Conservation (phyloP, 2,329 filamentous ascomycete species). For the Xylaria sp. region DNA sequence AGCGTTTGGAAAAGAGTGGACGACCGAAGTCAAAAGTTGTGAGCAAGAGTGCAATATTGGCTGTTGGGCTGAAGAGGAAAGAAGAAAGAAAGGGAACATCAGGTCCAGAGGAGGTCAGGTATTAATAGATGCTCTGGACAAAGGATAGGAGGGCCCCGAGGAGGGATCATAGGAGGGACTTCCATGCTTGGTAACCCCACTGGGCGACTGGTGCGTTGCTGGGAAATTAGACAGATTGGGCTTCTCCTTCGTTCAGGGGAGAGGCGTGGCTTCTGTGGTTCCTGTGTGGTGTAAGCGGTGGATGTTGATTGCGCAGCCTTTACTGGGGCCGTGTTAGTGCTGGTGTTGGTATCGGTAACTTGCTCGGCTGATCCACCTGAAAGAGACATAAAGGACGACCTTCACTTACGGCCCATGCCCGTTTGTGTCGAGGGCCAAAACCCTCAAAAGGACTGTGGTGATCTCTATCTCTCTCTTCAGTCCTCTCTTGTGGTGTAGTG, state of each 20-base stretch:
- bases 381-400: slow-evolving; percentile 13
- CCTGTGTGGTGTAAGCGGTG: slow-evolving; percentile 28
- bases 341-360: slow-evolving; percentile 14
- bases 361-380: slow-evolving; percentile 29
- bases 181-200: slow-evolving; percentile 14
- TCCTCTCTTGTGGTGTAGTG: not conserved
- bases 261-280: slow-evolving; percentile 5
- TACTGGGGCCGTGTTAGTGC: slow-evolving; percentile 20
- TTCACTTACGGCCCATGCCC: slow-evolving; percentile 21
- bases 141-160: slow-evolving; percentile 35
- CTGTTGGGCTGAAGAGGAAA: slow-evolving; percentile 57
- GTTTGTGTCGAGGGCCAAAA: slow-evolving; percentile 8
- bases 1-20: slow-evolving; percentile 62
- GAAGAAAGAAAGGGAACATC: slow-evolving; percentile 39
- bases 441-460: not conserved
- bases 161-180: slow-evolving; percentile 1
- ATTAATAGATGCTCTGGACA: slow-evolving; percentile 58
- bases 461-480: not conserved
- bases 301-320: slow-evolving; percentile 32
- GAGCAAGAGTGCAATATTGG: slow-evolving; percentile 56
- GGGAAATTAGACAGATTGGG: slow-evolving; percentile 50
- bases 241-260: slow-evolving; percentile 36
- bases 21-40: slow-evolving; percentile 64
- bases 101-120: slow-evolving; percentile 53
- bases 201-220: slow-evolving; percentile 29